A percentile compares a stretch with the other conserved stretches of the same genome.
These are phyloP conservation scores for Clitoria ternatea DNA, from an alignment of 306 rosid species.

Conservation along the genomic window DNA sequence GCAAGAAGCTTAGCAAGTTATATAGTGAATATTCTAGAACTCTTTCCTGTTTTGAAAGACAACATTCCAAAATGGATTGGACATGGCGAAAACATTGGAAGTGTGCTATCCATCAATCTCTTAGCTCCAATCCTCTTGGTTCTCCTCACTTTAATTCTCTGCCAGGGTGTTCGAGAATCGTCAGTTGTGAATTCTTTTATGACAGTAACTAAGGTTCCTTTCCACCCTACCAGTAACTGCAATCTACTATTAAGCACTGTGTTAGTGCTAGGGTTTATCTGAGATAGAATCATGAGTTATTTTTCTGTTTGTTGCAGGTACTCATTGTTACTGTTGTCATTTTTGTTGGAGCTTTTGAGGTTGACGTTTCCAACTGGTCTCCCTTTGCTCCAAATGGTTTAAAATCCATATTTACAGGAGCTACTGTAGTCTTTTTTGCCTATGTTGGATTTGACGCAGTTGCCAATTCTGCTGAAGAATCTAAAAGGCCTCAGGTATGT, in stretches of 20 bases:
- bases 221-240: conserved; percentile 9
- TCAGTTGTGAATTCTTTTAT: conserved; percentile 72
- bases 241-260: conserved; percentile 4
- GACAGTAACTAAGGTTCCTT: conserved; percentile 80
- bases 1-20: conserved; percentile 92
- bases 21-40: conserved; percentile 63
- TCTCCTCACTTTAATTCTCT: conserved; percentile 71
- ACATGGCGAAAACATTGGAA: conserved; percentile 76
- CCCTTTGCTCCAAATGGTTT: conserved; percentile 92
- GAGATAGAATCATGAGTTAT: conserved; percentile 17
- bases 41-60: conserved; percentile 72
- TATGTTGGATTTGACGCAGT: conserved; percentile 99
- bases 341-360: conserved; percentile 79
- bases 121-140: conserved; percentile 83
- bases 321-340: conserved; percentile 74
- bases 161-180: conserved; percentile 80
- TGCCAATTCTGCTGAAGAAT: conserved; percentile 99
- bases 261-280: not conserved
- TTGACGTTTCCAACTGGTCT: conserved; percentile 93
- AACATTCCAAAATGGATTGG: conserved; percentile 90
- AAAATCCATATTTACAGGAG: conserved; percentile 73
- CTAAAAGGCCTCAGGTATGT: conserved; percentile 86
- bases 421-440: conserved; percentile 94
- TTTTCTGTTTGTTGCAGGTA: conserved; percentile 51
- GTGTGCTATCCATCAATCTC: conserved; percentile 67